Evolutionary conservation across 768 basidiomycete genomes (phyloP).

Genomic region (Hericium alpestre): DNA sequence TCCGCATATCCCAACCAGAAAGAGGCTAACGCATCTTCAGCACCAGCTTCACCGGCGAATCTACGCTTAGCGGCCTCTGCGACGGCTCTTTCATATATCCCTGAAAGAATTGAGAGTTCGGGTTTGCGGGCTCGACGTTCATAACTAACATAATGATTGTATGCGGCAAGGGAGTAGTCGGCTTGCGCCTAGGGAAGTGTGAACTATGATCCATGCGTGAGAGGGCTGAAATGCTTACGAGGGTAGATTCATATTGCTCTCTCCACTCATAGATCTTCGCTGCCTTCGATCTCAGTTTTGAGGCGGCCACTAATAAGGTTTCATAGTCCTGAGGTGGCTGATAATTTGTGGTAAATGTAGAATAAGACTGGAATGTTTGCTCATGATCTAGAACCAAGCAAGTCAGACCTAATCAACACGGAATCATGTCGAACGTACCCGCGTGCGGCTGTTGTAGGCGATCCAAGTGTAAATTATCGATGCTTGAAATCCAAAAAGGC

Average conservation of each 20-base stretch:
- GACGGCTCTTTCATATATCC: conserved; percentile 66
- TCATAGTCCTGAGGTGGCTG: conserved; percentile 74
- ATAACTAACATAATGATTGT: conserved; percentile 48
- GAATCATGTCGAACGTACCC: conserved; percentile 30
- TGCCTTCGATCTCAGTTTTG: conserved; percentile 54
- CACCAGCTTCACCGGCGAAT: conserved; percentile 41
- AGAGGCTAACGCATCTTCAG: conserved; percentile 45
- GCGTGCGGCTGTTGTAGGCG: conserved; percentile 72
- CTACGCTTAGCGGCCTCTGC: conserved; percentile 55
- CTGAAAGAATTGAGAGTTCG: conserved; percentile 43
- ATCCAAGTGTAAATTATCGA: conserved; percentile 49
- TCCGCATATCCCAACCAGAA: conserved; percentile 75
- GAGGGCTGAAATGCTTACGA: conserved; percentile 34
- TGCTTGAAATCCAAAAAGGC: conserved; percentile 33
- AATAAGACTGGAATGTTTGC: conserved; percentile 77
- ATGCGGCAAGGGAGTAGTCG: conserved; percentile 43
- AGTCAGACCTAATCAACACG: background rate
- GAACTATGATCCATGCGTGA: conserved; percentile 3
- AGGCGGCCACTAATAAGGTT: conserved; percentile 60
- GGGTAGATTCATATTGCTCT: conserved; percentile 47
- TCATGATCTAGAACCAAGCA: conserved; percentile 47
- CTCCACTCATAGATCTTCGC: conserved; percentile 52
- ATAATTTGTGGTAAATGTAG: conserved; percentile 76
- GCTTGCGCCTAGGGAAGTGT: conserved; percentile 12
- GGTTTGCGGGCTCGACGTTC: conserved; percentile 55